Evolutionary conservation across 305 asterid genomes (phyloP).

Genomic region (Salvia sclarea): DNA sequence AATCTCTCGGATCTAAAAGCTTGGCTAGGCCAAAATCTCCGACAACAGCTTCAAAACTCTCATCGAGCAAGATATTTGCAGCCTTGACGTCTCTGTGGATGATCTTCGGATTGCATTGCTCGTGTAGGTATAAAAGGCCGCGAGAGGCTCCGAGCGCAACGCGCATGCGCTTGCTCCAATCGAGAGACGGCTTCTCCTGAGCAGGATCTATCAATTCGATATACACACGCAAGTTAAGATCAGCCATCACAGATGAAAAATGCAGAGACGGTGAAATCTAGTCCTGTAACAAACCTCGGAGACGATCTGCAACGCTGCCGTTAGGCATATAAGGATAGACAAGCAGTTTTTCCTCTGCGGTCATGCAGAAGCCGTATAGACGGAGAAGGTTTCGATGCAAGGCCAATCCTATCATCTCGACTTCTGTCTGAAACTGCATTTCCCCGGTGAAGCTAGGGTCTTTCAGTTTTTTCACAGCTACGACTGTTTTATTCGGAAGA

Average conservation of each 20-base stretch:
- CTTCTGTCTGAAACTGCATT: constrained; percentile 94
- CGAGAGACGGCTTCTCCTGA: constrained; percentile 71
- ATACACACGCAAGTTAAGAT: background rate
- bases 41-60: constrained; percentile 82
- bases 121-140: constrained; percentile 85
- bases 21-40: constrained; percentile 96
- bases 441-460: constrained; percentile 91
- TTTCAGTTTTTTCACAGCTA: constrained; percentile 82
- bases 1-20: constrained; percentile 78
- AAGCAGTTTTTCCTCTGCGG: constrained; percentile 81
- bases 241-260: background rate
- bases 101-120: constrained; percentile 83
- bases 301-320: constrained; percentile 91
- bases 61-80: constrained; percentile 87
- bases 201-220: constrained; percentile 46
- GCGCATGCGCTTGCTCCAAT: constrained; percentile 80
- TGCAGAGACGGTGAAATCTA: background rate
- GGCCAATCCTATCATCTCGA: constrained; percentile 92
- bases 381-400: constrained; percentile 90
- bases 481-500: constrained; percentile 68
- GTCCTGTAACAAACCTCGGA: constrained; percentile 57
- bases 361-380: constrained; percentile 82
- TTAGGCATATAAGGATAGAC: constrained; percentile 89
- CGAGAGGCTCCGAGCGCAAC: constrained; percentile 90
- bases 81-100: constrained; percentile 92